phyloP scores from a whole-genome alignment of 495 filamentous ascomycete species.

The Trichocladium antarcticum region DNA sequence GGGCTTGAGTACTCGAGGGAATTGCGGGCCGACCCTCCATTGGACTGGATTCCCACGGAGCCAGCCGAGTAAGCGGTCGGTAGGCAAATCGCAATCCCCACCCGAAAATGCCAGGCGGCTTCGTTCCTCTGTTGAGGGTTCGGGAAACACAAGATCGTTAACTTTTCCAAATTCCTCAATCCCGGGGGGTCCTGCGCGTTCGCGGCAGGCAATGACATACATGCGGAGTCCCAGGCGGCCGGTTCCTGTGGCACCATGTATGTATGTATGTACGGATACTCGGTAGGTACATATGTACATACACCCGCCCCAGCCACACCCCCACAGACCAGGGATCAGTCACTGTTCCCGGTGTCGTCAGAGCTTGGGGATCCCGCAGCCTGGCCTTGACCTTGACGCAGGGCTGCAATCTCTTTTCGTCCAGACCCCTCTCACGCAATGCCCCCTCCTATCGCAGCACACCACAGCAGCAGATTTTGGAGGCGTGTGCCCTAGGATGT shows the following conservation, averaged over 20 bases:
- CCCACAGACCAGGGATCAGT: neutral
- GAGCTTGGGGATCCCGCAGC: constrained; percentile 15
- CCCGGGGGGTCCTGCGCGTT: neutral
- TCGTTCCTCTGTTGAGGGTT: too few species aligned
- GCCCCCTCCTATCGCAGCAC: constrained; percentile 10
- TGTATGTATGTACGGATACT: too few species aligned
- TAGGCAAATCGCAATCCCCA: too few species aligned
- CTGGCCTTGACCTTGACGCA: constrained; percentile 8
- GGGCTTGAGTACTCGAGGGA: too few species aligned
- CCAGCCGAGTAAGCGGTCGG: too few species aligned
- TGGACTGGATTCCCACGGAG: too few species aligned
- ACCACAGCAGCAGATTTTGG: neutral
- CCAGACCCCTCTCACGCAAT: constrained; percentile 17
- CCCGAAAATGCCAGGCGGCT: too few species aligned
- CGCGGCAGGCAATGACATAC: neutral
- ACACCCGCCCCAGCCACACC: constrained; percentile 1
- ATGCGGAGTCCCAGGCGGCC: neutral
- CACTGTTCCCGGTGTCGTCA: constrained; percentile 16
- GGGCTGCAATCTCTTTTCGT: constrained; percentile 19
- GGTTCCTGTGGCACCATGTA: constrained; percentile 4
- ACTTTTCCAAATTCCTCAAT: neutral
- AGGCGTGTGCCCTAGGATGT: constrained; percentile 11
- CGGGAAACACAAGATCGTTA: too few species aligned
- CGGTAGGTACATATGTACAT: too few species aligned
- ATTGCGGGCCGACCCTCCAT: too few species aligned